A percentile compares a stretch with the other conserved stretches of the same genome.
These are phyloP conservation scores for Berkeleyomyces basicola DNA, from an alignment of 2,329 filamentous ascomycete species.

Conservation along the genomic window DNA sequence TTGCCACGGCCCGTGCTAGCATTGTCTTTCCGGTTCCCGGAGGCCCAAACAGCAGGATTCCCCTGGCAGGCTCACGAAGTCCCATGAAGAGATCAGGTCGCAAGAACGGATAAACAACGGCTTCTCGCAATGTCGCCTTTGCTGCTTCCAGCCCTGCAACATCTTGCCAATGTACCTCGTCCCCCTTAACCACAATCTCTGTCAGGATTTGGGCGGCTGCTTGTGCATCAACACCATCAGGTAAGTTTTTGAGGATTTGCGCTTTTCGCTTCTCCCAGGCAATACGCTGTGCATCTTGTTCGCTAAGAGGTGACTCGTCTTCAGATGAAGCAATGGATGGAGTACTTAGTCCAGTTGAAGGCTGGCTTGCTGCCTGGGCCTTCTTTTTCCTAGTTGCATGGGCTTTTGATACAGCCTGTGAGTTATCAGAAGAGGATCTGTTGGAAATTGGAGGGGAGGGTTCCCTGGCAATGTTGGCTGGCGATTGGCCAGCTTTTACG, in stretches of 20 bases:
- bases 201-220: constrained; percentile 88
- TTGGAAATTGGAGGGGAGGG: constrained; percentile 6
- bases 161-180: constrained; percentile 89
- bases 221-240: constrained; percentile 61
- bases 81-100: constrained; percentile 93
- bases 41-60: constrained; percentile 91
- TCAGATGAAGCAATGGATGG: constrained; percentile 2
- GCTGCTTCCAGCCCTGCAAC: constrained; percentile 81
- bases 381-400: not conserved
- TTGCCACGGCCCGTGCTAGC: constrained; percentile 86
- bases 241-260: constrained; percentile 57
- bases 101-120: constrained; percentile 91
- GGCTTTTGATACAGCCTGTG: not conserved
- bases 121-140: constrained; percentile 83
- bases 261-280: constrained; percentile 18
- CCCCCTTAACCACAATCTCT: constrained; percentile 85
- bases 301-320: not conserved
- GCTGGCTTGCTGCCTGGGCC: not conserved
- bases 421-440: constrained; percentile 11
- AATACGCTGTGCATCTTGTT: not conserved
- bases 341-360: not conserved
- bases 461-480: not conserved
- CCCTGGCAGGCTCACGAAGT: constrained; percentile 77
- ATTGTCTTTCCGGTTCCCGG: constrained; percentile 98
- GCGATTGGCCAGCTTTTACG: not conserved